These are phyloP conservation scores for Geotrichum cucujoidarum DNA, from an alignment of 1,139 yeast genomes.

Conservation along the genomic window DNA sequence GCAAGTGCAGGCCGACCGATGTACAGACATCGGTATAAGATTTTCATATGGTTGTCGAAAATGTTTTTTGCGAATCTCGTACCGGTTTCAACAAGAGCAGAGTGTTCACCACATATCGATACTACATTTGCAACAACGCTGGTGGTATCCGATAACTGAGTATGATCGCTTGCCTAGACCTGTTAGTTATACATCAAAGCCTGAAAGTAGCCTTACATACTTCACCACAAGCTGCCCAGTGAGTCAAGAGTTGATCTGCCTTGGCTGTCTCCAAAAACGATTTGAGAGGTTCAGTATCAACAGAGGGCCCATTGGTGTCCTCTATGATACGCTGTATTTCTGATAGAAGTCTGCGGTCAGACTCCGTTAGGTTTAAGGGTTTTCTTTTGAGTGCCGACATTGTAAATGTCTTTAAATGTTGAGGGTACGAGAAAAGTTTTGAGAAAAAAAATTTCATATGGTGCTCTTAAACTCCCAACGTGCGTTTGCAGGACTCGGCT, in stretches of 20 bases:
- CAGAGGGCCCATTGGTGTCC: constrained; percentile 15
- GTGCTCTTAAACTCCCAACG: neutral
- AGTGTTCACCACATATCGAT: constrained; percentile 15
- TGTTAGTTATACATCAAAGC: constrained; percentile 19
- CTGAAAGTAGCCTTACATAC: constrained; percentile 13
- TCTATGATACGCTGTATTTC: constrained; percentile 4
- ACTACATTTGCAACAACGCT: constrained; percentile 11
- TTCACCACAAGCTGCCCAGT: constrained; percentile 21
- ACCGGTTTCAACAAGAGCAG: constrained; percentile 27
- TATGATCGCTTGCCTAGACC: constrained; percentile 27
- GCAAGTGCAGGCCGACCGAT: constrained; percentile 56
- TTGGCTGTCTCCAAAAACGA: constrained; percentile 21
- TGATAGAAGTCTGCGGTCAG: constrained; percentile 14
- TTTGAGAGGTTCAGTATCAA: constrained; percentile 24
- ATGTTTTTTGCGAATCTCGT: constrained; percentile 47
- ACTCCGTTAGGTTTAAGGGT: constrained; percentile 15
- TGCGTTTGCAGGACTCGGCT: too few species aligned
- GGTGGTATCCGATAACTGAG: constrained; percentile 30
- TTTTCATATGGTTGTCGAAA: constrained; percentile 53
- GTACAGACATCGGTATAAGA: constrained; percentile 63
- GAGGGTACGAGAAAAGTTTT: constrained; percentile 29
- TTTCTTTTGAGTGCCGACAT: constrained; percentile 12
- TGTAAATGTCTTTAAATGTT: neutral
- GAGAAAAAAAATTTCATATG: constrained; percentile 34
- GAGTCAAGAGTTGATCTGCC: constrained; percentile 20